Conservation (phyloP, 169 alveolate species). For the Amoebophrya sp. region DNA sequence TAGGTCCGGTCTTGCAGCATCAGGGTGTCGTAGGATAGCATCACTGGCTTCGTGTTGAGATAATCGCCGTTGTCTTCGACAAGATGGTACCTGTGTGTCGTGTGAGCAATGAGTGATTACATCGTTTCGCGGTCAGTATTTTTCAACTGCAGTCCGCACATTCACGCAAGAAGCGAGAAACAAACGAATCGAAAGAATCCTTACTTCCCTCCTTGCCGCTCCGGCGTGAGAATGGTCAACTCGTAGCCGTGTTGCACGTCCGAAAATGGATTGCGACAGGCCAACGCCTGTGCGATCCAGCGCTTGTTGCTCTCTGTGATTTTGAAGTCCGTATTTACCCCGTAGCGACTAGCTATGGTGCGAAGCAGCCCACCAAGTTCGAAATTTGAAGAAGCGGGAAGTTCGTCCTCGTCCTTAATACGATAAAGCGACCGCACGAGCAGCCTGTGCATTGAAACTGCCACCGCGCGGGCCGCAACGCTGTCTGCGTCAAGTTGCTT, state of each 20-base stretch:
- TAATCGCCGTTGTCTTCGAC: too few relatives aligned
- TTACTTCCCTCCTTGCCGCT: too few relatives aligned
- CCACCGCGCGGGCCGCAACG: not conserved
- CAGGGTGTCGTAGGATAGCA: not conserved
- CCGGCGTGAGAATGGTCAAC: not conserved
- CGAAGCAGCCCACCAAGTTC: not conserved
- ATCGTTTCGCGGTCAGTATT: too few relatives aligned
- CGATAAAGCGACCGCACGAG: not conserved
- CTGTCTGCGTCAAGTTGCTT: too few relatives aligned
- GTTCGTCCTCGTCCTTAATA: not conserved
- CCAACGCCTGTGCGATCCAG: not conserved
- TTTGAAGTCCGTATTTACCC: not conserved
- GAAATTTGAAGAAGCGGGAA: not conserved
- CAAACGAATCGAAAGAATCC: too few relatives aligned
- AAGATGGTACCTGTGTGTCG: too few relatives aligned
- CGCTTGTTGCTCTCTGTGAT: not conserved
- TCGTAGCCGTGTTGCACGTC: not conserved
- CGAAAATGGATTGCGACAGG: not conserved
- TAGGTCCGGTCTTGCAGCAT: not conserved
- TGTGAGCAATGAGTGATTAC: too few relatives aligned
- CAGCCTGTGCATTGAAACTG: not conserved
- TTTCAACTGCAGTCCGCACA: too few relatives aligned
- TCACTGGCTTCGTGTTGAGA: not conserved
- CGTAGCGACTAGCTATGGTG: not conserved
- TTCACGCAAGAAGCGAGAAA: too few relatives aligned